These are phyloP conservation scores for Withania somnifera DNA, from an alignment of 305 asterid genomes.

Conservation along the genomic window DNA sequence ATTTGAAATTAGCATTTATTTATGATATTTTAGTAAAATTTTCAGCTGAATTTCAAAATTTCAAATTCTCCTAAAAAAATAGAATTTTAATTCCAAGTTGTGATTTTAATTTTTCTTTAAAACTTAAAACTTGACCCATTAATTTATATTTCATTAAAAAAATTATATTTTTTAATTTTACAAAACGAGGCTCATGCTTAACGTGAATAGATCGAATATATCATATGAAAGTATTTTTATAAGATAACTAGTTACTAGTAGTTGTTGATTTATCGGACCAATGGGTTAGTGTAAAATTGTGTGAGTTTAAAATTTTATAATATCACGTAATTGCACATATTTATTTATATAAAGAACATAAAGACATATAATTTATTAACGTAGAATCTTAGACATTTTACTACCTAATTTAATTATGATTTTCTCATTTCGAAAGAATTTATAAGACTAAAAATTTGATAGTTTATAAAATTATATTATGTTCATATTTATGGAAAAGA, in stretches of 20 bases:
- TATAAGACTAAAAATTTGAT: background rate
- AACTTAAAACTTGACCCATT: background rate
- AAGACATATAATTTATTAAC: background rate
- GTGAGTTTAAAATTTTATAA: background rate
- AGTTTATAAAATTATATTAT: no score
- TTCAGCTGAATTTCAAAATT: no score
- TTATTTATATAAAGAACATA: background rate
- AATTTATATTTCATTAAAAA: background rate
- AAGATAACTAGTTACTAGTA: background rate
- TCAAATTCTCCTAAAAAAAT: background rate
- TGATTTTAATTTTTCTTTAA: background rate
- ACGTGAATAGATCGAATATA: background rate
- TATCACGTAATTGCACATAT: background rate
- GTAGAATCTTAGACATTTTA: background rate
- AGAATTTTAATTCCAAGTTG: background rate
- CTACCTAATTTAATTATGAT: background rate
- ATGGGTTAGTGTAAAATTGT: background rate
- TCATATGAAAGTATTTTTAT: background rate
- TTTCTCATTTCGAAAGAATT: no score
- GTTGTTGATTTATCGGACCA: background rate
- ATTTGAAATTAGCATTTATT: background rate
- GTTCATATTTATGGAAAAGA: no score
- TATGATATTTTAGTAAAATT: background rate
- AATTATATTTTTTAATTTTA: background rate
- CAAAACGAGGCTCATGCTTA: accelerated